Evolutionary conservation across 108 stramenopile species (phyloP).

Genomic region (Conticribra guillardii): DNA sequence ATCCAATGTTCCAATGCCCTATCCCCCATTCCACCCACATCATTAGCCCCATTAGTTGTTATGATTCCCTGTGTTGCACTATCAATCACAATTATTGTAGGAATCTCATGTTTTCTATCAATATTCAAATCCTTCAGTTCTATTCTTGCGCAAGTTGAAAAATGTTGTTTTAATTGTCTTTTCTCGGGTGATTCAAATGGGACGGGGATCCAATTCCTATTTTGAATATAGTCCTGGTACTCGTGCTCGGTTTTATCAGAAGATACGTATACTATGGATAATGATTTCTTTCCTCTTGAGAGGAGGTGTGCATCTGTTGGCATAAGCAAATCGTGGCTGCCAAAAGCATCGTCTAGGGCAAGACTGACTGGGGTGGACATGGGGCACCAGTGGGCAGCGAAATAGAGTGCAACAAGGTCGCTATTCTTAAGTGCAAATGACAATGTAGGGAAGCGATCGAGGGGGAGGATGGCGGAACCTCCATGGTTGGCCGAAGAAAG

Average conservation of each 20-base stretch:
- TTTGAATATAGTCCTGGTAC: conserved; percentile 42
- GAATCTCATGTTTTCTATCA: conserved; percentile 64
- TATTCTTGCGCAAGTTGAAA: conserved; percentile 54
- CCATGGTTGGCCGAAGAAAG: too few relatives aligned
- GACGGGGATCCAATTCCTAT: conserved; percentile 57
- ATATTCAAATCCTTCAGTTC: conserved; percentile 58
- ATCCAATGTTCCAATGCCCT: conserved; percentile 52
- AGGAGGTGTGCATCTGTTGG: not conserved
- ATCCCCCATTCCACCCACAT: conserved; percentile 49
- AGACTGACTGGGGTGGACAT: conserved; percentile 57
- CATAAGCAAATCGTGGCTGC: conserved; percentile 32
- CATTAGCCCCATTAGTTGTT: conserved; percentile 55
- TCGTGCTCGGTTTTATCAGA: conserved; percentile 56
- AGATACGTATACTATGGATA: conserved; percentile 73
- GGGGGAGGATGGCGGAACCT: not conserved
- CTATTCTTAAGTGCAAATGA: conserved; percentile 60
- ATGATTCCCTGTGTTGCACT: conserved; percentile 58
- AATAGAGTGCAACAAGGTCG: conserved; percentile 67
- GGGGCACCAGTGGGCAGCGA: conserved; percentile 78
- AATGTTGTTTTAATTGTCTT: conserved; percentile 58
- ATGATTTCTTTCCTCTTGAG: conserved; percentile 14
- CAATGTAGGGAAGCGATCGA: conserved; percentile 14
- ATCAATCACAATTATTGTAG: conserved; percentile 67
- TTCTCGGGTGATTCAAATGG: conserved; percentile 59
- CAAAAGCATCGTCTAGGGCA: conserved; percentile 50